Base-by-base conservation (phyloP, 805 yeast genomes). In the Cyberlindnera xishuangbannaensis region DNA sequence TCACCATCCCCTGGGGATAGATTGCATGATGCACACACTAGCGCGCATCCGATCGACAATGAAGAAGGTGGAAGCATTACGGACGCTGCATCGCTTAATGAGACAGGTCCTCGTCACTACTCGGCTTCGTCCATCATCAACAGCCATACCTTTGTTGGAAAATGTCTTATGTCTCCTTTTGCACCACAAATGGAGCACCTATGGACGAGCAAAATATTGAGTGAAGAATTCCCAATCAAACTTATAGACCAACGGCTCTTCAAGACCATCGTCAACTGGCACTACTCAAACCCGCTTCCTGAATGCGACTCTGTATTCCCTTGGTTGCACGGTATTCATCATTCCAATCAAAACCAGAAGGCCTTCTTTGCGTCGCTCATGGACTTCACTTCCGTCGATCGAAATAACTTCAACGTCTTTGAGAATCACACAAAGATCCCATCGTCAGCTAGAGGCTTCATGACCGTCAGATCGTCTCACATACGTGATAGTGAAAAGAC, bases 241-340 rank as follows among this genome's bases (percentile, higher is more conserved):
- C 20, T 46, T 13, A 48, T 52, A 10, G 30, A 31, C 12, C 50
- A 47, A 21, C 23, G 18, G 3, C 48, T 50, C 15, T 33, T 46
- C 34, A 44, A 39, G 18, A 21, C 39, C 4, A 27, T 51, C 3
- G 36, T 41, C 25, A 41, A 46, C 21, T 37, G 40, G 41, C 50
- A 52, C 33, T 46, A 48, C 26, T 39, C 46, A 3, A 44, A 45
- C 20, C 60, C 64, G 3, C 50, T 79, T 25, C 95, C 96, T 0
- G 72, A 71, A 4, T 79, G 88, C 14, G 70, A 66, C 16, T 50
- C 51, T 9, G 73, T 88, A 69, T 88, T 87, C 48, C 97, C 97
- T 1, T 87, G 96, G 96, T 64, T 85, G 17, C 95, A 88, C 54
- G 92, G 95, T 18, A 43, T 56, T 35, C 46, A 45, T 34, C 45